Base-by-base conservation (phyloP, 2,329 filamentous ascomycete species). In the Plectosphaerella sp. region DNA sequence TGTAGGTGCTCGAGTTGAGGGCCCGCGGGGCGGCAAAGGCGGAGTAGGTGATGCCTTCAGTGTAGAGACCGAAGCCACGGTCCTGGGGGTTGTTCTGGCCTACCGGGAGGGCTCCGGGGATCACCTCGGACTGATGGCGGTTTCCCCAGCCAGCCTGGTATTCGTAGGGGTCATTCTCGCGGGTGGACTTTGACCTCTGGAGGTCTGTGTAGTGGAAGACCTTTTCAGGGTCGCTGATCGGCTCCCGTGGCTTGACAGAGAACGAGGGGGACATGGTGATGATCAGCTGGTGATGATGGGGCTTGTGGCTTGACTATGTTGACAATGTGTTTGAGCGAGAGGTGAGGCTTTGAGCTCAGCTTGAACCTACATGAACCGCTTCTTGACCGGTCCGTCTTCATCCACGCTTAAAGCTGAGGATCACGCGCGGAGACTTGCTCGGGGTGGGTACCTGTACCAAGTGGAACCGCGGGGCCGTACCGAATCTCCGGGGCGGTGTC, bases 191-290 rank as follows among this genome's bases (percentile, higher is more conserved):
- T 0, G 68, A 60, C 0, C 75, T 74, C 57, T 83, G 80, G 15
- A 79, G 82, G 60, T 81, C 78, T 1, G 79, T 80, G 80, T 80
- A 83, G 60, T 78, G 76, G 54, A 78, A 78, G 58, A 77, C 75
- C 48, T 75, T 73, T 51, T 77, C 74, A 56, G 77, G 78, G 45
- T 78, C 73, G 15, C 9, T 16, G 9, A 39, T 14, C 37, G 15
- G 37, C 37, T 14, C 10, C 10, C 37, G 37, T 3, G 37, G 37
- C 15, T 39, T 15, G 37, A 39, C 37, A n/a, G 37, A 39, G 37
- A n/a, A 18, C 3, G 37, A 39, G 7, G 37, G 37, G n/a, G 14
- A n/a, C 15, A 39, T 39, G 37, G 37, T n/a, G 37, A 39, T 39
- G 37, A 39, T 22, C 22, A 22, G 22, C 22, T 22, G 3, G 22